Evolutionary conservation across 1,284 basidiomycete genomes (phyloP), one percentile per base, ranked within the genome.

Genomic region (Fomitopsis schrenkii): DNA sequence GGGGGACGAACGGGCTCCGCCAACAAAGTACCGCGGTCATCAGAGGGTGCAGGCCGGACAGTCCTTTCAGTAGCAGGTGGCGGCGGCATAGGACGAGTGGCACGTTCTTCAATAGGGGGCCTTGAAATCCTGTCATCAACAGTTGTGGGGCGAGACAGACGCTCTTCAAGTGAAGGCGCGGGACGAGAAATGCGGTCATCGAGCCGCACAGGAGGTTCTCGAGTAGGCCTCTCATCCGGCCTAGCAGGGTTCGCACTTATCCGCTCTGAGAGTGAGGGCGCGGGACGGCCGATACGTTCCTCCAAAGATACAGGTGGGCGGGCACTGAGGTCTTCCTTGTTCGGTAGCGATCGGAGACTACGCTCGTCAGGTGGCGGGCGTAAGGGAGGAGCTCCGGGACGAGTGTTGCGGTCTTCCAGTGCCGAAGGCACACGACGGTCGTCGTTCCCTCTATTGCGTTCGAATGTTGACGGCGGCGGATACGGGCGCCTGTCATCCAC

Each of bases 201-300:
- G 26, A 64, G 54, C 22, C 64, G 64, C 22, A 63, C 8, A n/a
- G 35, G 64, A 8, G 59, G 46, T 5, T 60, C 42, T 19, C 59
- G 60, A 14, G 38, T 36, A 5, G 35, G 46, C 28, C 63, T 62
- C 36, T 67, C 67, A 22, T 70, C 68, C 19, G 61, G 40, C 42
- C 65, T 64, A 52, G 62, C 52, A 40, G 61, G 59, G 14, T 28
- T 55, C 10, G 59, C 61, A 42, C 68, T 67, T 22, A 74, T 53
- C 33, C 72, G 67, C 46, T 74, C 74, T 50, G 72, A 72, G 5
- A 75, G 64, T 12, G 68, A 67, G 10, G 70, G 62, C 15, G 67
- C 63, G 12, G 54, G 63, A 28, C 71, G 69, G 40, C 63, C 66
- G 33, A 74, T 64, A 28, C 72, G 65, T 17, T 72, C 74, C 62